Conservation (phyloP, 352 stramenopile species). For the Paralagenidium karlingii region DNA sequence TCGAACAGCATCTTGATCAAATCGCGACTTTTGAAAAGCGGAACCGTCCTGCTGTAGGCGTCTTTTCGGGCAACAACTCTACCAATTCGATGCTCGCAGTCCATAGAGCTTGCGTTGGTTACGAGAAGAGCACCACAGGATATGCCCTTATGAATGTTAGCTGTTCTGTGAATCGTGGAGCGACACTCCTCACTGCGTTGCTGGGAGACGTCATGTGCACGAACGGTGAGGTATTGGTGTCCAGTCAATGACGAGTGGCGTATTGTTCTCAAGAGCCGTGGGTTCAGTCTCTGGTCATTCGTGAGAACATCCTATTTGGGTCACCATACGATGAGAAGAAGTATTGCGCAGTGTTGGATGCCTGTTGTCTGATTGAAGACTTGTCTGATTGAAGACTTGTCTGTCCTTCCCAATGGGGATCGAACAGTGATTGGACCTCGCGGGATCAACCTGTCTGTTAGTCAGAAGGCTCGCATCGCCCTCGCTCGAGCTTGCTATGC, state of each 20-base stretch:
- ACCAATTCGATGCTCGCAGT: no score
- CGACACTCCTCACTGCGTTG: slow-evolving; percentile 4
- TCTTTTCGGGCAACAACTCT: no score
- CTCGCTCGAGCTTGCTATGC: slow-evolving; percentile 41
- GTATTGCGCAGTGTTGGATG: slow-evolving; percentile 20
- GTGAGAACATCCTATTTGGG: slow-evolving; percentile 83
- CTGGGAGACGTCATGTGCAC: slow-evolving; percentile 1
- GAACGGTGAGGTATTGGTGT: slow-evolving; percentile 3
- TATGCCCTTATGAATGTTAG: no score
- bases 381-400: no score
- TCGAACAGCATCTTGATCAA: no score
- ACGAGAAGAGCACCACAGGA: no score
- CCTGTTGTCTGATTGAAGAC: slow-evolving; percentile 10
- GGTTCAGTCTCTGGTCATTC: slow-evolving; percentile 61
- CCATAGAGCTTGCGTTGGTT: no score
- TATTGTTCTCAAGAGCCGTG: slow-evolving; percentile 51
- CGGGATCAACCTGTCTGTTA: slow-evolving; percentile 86
- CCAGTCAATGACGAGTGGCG: slow-evolving; percentile 13
- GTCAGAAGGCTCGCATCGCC: slow-evolving; percentile 97
- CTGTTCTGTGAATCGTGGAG: no score
- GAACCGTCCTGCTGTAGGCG: no score
- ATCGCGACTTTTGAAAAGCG: no score
- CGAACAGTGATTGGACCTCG: slow-evolving; percentile 29
- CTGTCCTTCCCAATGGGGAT: slow-evolving; percentile 48
- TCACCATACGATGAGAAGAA: slow-evolving; percentile 33